phyloP scores from a whole-genome alignment of 257 asterid genomes.

The Nicotiana obtusifolia region DNA sequence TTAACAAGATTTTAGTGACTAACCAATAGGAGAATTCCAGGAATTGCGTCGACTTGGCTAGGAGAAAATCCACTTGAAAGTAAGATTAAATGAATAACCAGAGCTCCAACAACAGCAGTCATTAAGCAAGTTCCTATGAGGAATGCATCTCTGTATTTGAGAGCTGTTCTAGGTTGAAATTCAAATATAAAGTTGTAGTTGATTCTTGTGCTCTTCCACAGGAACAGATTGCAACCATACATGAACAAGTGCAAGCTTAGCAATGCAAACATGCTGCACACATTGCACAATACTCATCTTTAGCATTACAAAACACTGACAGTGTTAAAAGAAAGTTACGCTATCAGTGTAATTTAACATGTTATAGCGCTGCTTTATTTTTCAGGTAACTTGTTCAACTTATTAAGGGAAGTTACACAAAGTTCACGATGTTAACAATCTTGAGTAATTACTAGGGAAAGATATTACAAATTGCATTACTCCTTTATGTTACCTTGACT shows the following conservation, averaged over 20 bases:
- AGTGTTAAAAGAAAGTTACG: neutral
- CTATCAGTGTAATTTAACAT: neutral
- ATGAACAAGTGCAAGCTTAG: constrained; percentile 84
- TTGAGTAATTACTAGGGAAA: no score
- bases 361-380: neutral
- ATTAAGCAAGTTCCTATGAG: constrained; percentile 73
- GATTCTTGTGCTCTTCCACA: constrained; percentile 82
- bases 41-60: constrained; percentile 54
- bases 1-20: constrained; percentile 4
- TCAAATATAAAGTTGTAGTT: constrained; percentile 87
- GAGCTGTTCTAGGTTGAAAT: constrained; percentile 55
- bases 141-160: constrained; percentile 82
- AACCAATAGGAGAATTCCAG: constrained; percentile 71
- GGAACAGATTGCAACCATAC: constrained; percentile 87
- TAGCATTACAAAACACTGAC: neutral
- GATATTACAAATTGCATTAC: no score
- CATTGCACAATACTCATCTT: neutral
- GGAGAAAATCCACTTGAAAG: constrained; percentile 49
- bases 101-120: constrained; percentile 77
- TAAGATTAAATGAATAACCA: constrained; percentile 72
- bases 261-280: constrained; percentile 93
- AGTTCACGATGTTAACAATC: neutral
- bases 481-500: no score
- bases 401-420: neutral
- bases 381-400: neutral